Percentiles rank a stretch among this genome's conserved stretches.
These are phyloP conservation scores for Grosmannia serpens DNA, from an alignment of 2,329 filamentous ascomycete species.

Conservation along the genomic window DNA sequence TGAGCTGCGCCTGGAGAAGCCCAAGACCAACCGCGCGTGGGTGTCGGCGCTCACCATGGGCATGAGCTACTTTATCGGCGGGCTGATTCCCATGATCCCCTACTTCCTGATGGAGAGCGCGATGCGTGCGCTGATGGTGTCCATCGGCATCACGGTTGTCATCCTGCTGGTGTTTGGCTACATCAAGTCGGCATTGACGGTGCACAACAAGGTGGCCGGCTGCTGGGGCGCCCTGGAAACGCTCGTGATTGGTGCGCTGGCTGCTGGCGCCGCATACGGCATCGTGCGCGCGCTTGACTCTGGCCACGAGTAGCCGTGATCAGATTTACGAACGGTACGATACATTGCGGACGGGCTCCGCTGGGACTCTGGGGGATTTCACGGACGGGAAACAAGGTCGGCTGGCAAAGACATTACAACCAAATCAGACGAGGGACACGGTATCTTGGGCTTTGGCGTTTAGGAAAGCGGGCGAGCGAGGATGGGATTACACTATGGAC, in stretches of 20 bases:
- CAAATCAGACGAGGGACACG: neutral
- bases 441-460: neutral
- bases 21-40: conserved; percentile 30
- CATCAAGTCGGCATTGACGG: conserved; percentile 46
- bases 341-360: neutral
- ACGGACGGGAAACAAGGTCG: neutral
- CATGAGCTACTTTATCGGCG: conserved; percentile 57
- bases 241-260: conserved; percentile 50
- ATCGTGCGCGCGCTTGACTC: conserved; percentile 47
- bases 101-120: conserved; percentile 48
- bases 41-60: conserved; percentile 55
- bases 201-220: conserved; percentile 38
- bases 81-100: conserved; percentile 57
- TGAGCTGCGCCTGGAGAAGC: conserved; percentile 36
- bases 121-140: conserved; percentile 42
- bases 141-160: conserved; percentile 47
- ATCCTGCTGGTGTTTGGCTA: conserved; percentile 55
- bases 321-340: neutral
- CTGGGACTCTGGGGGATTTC: neutral
- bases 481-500: neutral
- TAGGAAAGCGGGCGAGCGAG: neutral
- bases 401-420: neutral
- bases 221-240: conserved; percentile 53
- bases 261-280: conserved; percentile 53
- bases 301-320: conserved; percentile 1